Conservation (phyloP, 768 basidiomycete species). For the Rubroboletus pulcherrimus region DNA sequence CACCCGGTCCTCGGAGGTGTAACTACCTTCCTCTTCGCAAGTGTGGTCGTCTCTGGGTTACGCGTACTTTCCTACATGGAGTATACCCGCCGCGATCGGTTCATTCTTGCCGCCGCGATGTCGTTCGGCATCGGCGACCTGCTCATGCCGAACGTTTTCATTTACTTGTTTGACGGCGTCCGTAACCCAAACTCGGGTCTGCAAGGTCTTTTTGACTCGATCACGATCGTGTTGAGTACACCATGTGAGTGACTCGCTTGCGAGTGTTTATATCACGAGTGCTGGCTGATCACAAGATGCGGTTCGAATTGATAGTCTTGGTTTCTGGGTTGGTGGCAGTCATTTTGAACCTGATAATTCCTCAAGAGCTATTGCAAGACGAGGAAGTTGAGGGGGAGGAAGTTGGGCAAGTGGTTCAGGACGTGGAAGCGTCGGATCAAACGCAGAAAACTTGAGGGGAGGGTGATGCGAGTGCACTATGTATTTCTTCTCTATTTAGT, state of each 20-base stretch:
- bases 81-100: conserved; percentile 64
- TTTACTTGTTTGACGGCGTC: conserved; percentile 66
- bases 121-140: conserved; percentile 71
- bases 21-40: conserved; percentile 83
- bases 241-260: conserved; percentile 55
- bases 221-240: conserved; percentile 76
- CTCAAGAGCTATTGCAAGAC: conserved; percentile 30
- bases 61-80: conserved; percentile 59
- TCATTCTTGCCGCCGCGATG: conserved; percentile 65
- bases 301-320: conserved; percentile 39
- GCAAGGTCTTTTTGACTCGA: conserved; percentile 68
- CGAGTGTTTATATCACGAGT: not conserved
- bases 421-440: conserved; percentile 20
- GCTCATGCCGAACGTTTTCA: conserved; percentile 61
- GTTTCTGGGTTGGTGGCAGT: conserved; percentile 55
- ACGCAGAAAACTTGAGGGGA: not conserved
- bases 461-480: not conserved
- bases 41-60: conserved; percentile 65
- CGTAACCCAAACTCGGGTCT: conserved; percentile 49
- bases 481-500: not conserved
- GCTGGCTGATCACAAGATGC: not conserved
- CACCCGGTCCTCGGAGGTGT: conserved; percentile 81
- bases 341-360: conserved; percentile 55
- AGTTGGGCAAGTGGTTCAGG: conserved; percentile 14
- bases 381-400: conserved; percentile 7